phyloP scores from a whole-genome alignment of 2,329 filamentous ascomycete species.

The Trichoderma polysporum region DNA sequence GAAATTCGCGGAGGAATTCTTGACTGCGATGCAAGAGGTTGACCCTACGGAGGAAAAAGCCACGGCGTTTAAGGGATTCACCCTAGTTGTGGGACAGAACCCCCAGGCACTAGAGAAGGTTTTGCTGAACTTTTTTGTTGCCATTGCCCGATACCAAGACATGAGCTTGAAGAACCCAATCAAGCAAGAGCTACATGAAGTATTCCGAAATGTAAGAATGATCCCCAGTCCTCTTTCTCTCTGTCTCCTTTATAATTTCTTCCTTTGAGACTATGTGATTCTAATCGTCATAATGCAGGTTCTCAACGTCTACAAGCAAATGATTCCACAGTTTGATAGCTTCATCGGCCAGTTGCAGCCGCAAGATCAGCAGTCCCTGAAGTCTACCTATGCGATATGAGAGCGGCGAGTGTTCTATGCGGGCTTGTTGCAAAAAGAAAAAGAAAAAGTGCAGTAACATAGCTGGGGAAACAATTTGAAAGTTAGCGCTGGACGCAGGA shows the following conservation, averaged over 20 bases:
- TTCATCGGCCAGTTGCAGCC: slow-evolving; percentile 53
- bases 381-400: slow-evolving; percentile 48
- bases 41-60: slow-evolving; percentile 92
- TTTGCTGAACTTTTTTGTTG: slow-evolving; percentile 75
- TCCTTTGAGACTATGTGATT: neutral
- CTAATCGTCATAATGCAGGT: slow-evolving; percentile 39
- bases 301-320: slow-evolving; percentile 55
- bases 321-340: slow-evolving; percentile 59
- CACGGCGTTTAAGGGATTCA: slow-evolving; percentile 89
- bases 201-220: slow-evolving; percentile 70
- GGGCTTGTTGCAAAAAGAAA: neutral
- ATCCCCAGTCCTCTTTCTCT: neutral
- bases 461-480: neutral
- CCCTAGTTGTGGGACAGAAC: slow-evolving; percentile 78
- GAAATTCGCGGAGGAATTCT: slow-evolving; percentile 78
- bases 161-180: slow-evolving; percentile 59
- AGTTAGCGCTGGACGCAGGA: slow-evolving; percentile 16
- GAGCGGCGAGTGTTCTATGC: neutral
- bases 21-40: slow-evolving; percentile 78
- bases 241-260: neutral
- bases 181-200: slow-evolving; percentile 65
- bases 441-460: neutral
- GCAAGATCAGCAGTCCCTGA: slow-evolving; percentile 51
- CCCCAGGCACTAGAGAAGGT: slow-evolving; percentile 89
- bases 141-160: slow-evolving; percentile 76